Percentiles rank a stretch among this genome's conserved stretches.
Conservation (phyloP, 345 rosid species). For the Dimocarpus longan region DNA sequence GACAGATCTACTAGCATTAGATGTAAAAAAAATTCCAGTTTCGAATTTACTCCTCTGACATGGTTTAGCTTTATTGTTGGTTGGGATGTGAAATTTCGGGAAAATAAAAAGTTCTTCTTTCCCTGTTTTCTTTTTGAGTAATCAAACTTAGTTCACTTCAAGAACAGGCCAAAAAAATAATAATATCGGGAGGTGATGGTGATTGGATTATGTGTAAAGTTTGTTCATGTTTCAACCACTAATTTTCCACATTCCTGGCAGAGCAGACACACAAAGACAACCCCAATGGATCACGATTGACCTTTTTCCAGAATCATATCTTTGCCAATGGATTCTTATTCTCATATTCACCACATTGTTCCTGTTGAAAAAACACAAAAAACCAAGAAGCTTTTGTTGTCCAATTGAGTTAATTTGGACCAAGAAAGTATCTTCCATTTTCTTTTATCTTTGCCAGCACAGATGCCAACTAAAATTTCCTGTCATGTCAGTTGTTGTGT, state of each 20-base stretch:
- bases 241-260: slow-evolving; percentile 4
- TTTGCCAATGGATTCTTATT: slow-evolving; percentile 18
- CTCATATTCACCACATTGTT: background rate
- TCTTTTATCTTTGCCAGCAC: slow-evolving; percentile 2
- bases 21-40: too few species aligned
- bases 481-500: background rate
- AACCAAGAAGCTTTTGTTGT: background rate
- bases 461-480: slow-evolving; percentile 7
- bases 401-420: background rate
- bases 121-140: background rate
- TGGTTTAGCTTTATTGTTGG: slow-evolving; percentile 8
- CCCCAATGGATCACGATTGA: slow-evolving; percentile 25
- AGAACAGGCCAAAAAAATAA: background rate
- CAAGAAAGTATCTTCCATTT: too few species aligned
- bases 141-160: background rate
- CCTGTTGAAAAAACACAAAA: background rate
- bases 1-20: too few species aligned
- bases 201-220: background rate
- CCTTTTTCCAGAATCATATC: slow-evolving; percentile 22
- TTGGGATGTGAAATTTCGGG: background rate
- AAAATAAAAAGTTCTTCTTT: background rate
- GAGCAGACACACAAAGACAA: slow-evolving; percentile 21
- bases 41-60: background rate
- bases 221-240: background rate
- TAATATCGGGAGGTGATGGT: background rate